Evolutionary conservation across 2,329 filamentous ascomycete species (phyloP), one percentile per base, ranked within the genome.

Genomic region (Magnaporthiopsis poae): DNA sequence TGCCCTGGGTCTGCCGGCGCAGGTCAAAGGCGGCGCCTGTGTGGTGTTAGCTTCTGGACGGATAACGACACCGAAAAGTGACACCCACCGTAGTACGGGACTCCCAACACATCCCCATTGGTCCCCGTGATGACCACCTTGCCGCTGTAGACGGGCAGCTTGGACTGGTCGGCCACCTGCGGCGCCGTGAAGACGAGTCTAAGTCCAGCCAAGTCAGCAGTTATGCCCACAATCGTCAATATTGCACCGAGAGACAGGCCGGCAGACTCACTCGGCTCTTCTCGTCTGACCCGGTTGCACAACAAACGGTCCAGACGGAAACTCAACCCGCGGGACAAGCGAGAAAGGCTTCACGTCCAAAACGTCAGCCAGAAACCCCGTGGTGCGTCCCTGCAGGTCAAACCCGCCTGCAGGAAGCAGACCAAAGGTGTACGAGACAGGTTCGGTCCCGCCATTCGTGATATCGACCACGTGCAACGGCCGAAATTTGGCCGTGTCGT

Each of bases 101-200:
- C 71, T 4, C 71, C 73, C 29, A 77, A 68, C 15, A 71, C 68
- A 66, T 77, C 75, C n/a, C 74, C 74, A 60, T 74, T 73, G 66
- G 70, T 73, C 21, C 71, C 72, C 70, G 94, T 98, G 71, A 89
- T 89, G 67, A 95, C 98, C 77, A 97, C 98, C 73, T 85, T 99
- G 1, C 88, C 92, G 1, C 80, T 89, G 0, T 86, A 89, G 5
- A 31, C 21, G 21, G 62, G 62, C 25, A 64, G 62, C 35, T 18
- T 29, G 65, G 72, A 75, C 36, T 74, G 72, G 27, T 73, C 74
- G 8, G 59, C 68, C 11, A 46, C 39, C 18, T 62, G 67, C 46
- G 68, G 70, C 0, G 73, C 67, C 66, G 74, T 70, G 65, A 75
- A 75, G 15, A 67, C 65, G 59, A 66, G 66, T 13, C 67, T 70